Percentiles rank a stretch among this genome's conserved stretches.
phyloP scores from a whole-genome alignment of 495 filamentous ascomycete genomes.

The Evansstolkia leycettana region DNA sequence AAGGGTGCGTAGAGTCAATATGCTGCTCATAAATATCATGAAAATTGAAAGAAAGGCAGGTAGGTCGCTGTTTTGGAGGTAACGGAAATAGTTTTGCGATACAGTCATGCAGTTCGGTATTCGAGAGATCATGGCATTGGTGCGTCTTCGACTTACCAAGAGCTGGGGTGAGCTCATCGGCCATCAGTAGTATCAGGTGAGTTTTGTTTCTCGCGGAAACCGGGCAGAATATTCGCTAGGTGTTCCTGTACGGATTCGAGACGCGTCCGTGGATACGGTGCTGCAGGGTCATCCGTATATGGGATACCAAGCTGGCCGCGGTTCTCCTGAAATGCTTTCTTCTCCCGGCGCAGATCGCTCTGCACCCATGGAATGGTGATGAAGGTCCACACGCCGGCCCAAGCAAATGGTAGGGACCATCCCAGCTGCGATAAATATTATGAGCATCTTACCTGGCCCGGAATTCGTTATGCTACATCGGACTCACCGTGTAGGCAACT shows the following conservation, averaged over 20 bases:
- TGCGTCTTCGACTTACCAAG: no score
- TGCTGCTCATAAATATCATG: no score
- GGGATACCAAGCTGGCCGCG: slow-evolving; percentile 25
- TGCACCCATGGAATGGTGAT: slow-evolving; percentile 61
- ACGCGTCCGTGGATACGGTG: slow-evolving; percentile 28
- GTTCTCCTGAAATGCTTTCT: slow-evolving; percentile 43
- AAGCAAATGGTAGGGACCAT: slow-evolving; percentile 60
- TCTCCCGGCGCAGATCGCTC: slow-evolving; percentile 48
- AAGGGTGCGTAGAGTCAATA: no score
- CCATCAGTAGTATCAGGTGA: slow-evolving; percentile 1
- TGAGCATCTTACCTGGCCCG: no score
- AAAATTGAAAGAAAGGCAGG: no score
- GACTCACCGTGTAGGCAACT: slow-evolving; percentile 62
- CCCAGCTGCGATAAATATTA: no score
- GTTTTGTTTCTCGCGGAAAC: slow-evolving; percentile 8
- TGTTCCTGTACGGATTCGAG: slow-evolving; percentile 24
- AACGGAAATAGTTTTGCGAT: no score
- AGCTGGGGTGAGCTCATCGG: no score
- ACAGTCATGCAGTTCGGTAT: no score
- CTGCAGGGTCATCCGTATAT: slow-evolving; percentile 27
- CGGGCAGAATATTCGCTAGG: slow-evolving; percentile 19
- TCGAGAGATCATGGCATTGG: no score
- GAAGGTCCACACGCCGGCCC: slow-evolving; percentile 52
- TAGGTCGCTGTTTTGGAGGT: no score
- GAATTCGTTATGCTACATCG: no score